phyloP scores from a whole-genome alignment of 306 rosid genomes.

The Dryas drummondii region DNA sequence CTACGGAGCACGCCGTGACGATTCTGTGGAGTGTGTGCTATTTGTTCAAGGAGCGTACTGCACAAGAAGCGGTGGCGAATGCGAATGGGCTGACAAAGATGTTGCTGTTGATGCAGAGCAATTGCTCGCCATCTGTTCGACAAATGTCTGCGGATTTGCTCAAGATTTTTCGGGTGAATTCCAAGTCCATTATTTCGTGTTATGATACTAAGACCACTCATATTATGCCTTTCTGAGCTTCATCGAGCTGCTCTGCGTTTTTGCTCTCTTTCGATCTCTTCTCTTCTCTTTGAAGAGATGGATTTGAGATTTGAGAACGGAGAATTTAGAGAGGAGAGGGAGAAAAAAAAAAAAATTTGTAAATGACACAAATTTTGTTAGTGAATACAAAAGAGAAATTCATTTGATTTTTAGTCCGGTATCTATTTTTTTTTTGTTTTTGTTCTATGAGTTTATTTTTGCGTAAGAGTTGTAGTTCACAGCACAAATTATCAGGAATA shows the following conservation, averaged over 20 bases:
- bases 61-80: constrained; percentile 63
- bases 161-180: constrained; percentile 67
- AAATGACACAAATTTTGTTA: constrained; percentile 62
- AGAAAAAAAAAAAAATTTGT: too few relatives aligned
- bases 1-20: constrained; percentile 85
- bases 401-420: constrained; percentile 20
- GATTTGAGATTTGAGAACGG: too few relatives aligned
- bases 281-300: too few relatives aligned
- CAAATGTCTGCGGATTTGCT: constrained; percentile 85
- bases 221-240: constrained; percentile 77
- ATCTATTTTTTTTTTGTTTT: not conserved
- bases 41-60: constrained; percentile 59
- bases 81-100: constrained; percentile 85
- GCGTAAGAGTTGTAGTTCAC: too few relatives aligned
- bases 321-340: too few relatives aligned
- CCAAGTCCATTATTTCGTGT: constrained; percentile 60
- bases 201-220: constrained; percentile 88
- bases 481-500: too few relatives aligned
- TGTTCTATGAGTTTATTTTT: not conserved
- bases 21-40: constrained; percentile 88
- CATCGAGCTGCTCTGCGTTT: not conserved
- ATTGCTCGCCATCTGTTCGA: constrained; percentile 66
- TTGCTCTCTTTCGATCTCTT: too few relatives aligned
- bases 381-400: constrained; percentile 46
- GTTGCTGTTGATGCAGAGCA: constrained; percentile 83